Evolutionary conservation across 2,329 filamentous ascomycete genomes (phyloP).

Genomic region (Emergomyces orientalis): DNA sequence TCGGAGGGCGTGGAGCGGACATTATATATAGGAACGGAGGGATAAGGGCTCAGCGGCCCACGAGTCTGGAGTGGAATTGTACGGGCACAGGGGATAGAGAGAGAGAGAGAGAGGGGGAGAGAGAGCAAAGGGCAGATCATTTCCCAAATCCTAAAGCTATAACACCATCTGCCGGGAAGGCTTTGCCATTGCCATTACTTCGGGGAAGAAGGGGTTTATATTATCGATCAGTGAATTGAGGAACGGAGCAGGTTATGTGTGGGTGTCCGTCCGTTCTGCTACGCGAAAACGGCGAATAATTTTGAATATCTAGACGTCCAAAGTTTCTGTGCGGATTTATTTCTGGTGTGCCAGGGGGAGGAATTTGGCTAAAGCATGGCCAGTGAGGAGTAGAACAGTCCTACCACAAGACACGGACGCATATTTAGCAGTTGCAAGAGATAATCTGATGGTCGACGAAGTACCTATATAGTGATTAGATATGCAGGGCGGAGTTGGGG

Average conservation of each 20-base stretch:
- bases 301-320: background rate
- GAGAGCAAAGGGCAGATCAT: background rate
- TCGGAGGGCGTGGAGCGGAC: slow-evolving; percentile 21
- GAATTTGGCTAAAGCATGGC: background rate
- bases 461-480: background rate
- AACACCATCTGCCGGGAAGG: background rate
- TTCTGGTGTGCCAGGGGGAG: background rate
- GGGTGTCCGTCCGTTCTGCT: background rate
- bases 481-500: background rate
- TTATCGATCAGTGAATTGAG: background rate
- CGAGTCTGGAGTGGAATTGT: background rate
- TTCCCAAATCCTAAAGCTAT: background rate
- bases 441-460: no score
- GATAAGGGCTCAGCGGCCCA: background rate
- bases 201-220: background rate
- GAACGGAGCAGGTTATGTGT: background rate
- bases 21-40: slow-evolving; percentile 6
- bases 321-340: background rate
- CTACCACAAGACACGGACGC: background rate
- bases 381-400: background rate
- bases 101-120: background rate
- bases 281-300: background rate
- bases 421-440: background rate
- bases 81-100: background rate
- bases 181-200: background rate